Conservation (phyloP, 768 basidiomycete species). For the Tricholoma sp. region DNA sequence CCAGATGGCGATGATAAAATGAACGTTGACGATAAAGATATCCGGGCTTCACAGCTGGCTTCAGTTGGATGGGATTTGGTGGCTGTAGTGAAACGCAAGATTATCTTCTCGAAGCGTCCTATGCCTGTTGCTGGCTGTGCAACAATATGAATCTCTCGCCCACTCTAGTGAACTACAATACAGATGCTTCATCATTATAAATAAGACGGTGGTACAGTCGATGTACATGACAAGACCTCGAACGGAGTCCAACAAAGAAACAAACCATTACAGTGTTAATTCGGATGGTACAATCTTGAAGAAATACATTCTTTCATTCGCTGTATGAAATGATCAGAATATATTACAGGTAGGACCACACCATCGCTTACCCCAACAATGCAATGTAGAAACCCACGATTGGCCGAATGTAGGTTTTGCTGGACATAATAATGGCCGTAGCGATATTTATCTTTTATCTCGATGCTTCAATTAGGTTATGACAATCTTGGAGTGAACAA, state of each 20-base stretch:
- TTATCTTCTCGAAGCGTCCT: conserved; percentile 78
- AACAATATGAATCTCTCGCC: background rate
- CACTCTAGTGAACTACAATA: background rate
- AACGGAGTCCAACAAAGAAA: background rate
- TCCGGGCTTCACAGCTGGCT: conserved; percentile 13
- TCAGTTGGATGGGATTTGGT: conserved; percentile 51
- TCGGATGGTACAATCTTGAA: background rate
- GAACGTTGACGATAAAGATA: conserved; percentile 13
- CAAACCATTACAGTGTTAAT: background rate
- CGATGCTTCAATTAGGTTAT: background rate
- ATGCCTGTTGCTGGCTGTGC: conserved; percentile 51
- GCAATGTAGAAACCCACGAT: background rate
- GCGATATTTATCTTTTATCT: background rate
- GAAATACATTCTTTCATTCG: background rate
- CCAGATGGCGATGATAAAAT: conserved; percentile 3
- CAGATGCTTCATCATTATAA: background rate
- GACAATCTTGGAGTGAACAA: background rate
- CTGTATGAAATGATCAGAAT: background rate
- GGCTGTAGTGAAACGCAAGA: conserved; percentile 75
- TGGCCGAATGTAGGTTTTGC: background rate
- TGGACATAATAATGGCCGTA: background rate
- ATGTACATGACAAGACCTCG: background rate
- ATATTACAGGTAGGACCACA: no score
- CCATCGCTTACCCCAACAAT: background rate
- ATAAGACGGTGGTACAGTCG: background rate